Evolutionary conservation across 1,284 basidiomycete genomes (phyloP).

Genomic region (Trichosporon sp.): DNA sequence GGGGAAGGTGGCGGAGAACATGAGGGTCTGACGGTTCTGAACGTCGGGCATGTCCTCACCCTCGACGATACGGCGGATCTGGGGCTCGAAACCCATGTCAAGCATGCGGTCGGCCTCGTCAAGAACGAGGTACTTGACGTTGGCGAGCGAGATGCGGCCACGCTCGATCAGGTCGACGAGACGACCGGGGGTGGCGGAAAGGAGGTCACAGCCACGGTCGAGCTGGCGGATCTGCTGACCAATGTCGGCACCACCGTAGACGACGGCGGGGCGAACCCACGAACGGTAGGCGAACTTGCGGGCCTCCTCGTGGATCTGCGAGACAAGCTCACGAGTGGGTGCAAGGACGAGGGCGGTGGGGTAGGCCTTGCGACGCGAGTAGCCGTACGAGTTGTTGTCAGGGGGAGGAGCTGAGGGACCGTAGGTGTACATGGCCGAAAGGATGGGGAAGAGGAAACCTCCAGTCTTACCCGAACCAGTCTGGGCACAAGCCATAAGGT

Average conservation of each 20-base stretch:
- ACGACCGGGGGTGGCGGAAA: slow-evolving; percentile 97
- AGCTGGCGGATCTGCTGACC: slow-evolving; percentile 90
- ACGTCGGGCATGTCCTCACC: slow-evolving; percentile 97
- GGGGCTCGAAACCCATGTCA: slow-evolving; percentile 99
- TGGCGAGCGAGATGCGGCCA: slow-evolving; percentile 92
- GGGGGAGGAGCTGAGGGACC: slow-evolving; percentile 72
- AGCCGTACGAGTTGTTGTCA: slow-evolving; percentile 58
- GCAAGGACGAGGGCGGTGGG: slow-evolving; percentile 95
- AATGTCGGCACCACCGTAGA: slow-evolving; percentile 99
- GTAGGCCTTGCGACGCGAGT: slow-evolving; percentile 84
- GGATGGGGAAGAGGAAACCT: slow-evolving; percentile 98
- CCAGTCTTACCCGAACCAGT: slow-evolving; percentile 99
- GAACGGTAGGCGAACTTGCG: slow-evolving; percentile 99
- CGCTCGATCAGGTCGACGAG: slow-evolving; percentile 98
- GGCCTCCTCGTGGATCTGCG: slow-evolving; percentile 98
- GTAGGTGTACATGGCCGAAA: slow-evolving; percentile 85
- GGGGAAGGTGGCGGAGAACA: slow-evolving; percentile 99
- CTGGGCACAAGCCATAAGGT: slow-evolving; percentile 99
- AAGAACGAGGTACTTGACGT: slow-evolving; percentile 96
- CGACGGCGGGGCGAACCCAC: slow-evolving; percentile 98
- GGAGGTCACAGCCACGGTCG: slow-evolving; percentile 94
- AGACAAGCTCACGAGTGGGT: slow-evolving; percentile 97
- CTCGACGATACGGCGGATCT: slow-evolving; percentile 97
- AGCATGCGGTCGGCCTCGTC: slow-evolving; percentile 99
- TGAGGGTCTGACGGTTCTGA: slow-evolving; percentile 92